Conservation (phyloP, 306 rosid genomes). For the Abrus precatorius region DNA sequence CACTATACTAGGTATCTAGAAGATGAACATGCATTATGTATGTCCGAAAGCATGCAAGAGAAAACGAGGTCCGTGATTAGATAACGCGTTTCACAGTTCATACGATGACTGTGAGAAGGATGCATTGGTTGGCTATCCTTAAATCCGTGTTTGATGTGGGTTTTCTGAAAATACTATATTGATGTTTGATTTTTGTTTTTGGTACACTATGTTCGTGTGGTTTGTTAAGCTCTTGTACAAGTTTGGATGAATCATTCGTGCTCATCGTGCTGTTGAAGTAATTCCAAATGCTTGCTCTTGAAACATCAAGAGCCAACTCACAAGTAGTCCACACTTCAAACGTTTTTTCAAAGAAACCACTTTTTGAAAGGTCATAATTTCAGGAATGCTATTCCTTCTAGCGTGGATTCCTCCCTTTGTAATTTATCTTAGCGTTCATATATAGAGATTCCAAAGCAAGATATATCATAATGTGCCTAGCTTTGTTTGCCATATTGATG, state of each 20-base stretch:
- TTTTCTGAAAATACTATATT: slow-evolving; percentile 30
- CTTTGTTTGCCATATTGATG: slow-evolving; percentile 39
- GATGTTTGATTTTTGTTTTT: not conserved
- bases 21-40: slow-evolving; percentile 40
- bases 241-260: slow-evolving; percentile 50
- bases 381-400: slow-evolving; percentile 59
- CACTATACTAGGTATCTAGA: slow-evolving; percentile 15
- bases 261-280: slow-evolving; percentile 54
- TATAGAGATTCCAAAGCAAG: slow-evolving; percentile 49
- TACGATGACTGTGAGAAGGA: slow-evolving; percentile 36
- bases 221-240: slow-evolving; percentile 40
- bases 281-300: slow-evolving; percentile 53
- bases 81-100: slow-evolving; percentile 49
- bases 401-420: slow-evolving; percentile 50
- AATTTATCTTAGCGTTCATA: slow-evolving; percentile 13
- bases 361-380: slow-evolving; percentile 46
- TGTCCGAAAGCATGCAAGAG: slow-evolving; percentile 44
- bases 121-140: slow-evolving; percentile 29
- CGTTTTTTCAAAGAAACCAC: slow-evolving; percentile 43
- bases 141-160: slow-evolving; percentile 38
- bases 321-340: slow-evolving; percentile 5
- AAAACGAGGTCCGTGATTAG: slow-evolving; percentile 12
- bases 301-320: slow-evolving; percentile 45
- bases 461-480: slow-evolving; percentile 40
- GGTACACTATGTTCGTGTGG: not conserved